A percentile compares a stretch with the other conserved stretches of the same genome.
Conservation (phyloP, 1,284 basidiomycete genomes). For the Sporisorium scitamineum region DNA sequence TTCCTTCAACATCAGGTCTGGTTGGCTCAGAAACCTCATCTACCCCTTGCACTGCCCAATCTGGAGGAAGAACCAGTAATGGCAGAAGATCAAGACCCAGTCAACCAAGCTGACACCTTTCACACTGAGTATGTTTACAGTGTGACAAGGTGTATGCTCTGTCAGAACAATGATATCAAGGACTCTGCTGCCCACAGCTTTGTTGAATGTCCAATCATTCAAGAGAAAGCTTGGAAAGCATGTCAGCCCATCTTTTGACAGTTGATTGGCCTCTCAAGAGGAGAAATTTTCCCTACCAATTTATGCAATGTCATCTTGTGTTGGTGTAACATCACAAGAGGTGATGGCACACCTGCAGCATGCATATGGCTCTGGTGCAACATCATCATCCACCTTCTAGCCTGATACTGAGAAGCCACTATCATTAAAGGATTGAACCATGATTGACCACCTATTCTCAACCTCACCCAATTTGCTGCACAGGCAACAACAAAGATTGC, state of each 20-base stretch:
- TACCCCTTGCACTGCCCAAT: not conserved
- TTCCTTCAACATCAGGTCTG: constrained; percentile 6
- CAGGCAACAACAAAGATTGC: constrained; percentile 13
- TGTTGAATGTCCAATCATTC: constrained; percentile 9
- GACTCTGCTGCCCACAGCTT: constrained; percentile 17
- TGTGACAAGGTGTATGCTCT: constrained; percentile 13
- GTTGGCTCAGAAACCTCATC: constrained; percentile 10
- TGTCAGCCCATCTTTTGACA: not conserved
- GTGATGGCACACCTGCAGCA: too few relatives aligned
- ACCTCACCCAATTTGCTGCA: constrained; percentile 2
- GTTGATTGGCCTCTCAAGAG: not conserved
- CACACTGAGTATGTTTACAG: constrained; percentile 2
- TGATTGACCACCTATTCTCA: not conserved
- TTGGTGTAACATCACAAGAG: too few relatives aligned
- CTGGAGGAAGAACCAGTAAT: too few relatives aligned
- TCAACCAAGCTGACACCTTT: constrained; percentile 1
- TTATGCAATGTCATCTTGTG: too few relatives aligned
- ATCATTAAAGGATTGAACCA: not conserved
- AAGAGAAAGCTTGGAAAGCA: constrained; percentile 7
- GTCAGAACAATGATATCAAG: not conserved
- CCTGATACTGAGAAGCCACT: not conserved
- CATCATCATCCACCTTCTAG: constrained; percentile 4
- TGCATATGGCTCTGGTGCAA: not conserved
- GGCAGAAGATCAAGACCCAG: too few relatives aligned
- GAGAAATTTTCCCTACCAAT: too few relatives aligned